Evolutionary conservation across 345 rosid genomes (phyloP).

Genomic region (Eucalyptus viminalis): DNA sequence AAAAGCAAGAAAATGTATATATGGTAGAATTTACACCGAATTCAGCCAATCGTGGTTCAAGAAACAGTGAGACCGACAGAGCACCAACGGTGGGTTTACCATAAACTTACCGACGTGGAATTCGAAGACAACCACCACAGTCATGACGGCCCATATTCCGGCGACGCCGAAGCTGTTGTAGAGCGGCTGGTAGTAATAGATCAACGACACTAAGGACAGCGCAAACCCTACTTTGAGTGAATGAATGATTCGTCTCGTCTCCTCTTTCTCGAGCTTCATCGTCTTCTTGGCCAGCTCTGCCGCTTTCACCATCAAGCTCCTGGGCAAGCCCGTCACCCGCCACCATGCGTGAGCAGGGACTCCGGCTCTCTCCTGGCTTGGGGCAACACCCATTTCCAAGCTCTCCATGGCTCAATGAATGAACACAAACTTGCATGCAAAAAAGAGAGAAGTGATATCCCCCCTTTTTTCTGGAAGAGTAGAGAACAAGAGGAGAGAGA

Average conservation of each 20-base stretch:
- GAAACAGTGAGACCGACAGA: neutral
- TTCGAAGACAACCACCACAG: slow-evolving; percentile 74
- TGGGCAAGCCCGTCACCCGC: neutral
- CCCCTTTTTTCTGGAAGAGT: neutral
- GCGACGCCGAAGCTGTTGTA: slow-evolving; percentile 48
- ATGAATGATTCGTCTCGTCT: slow-evolving; percentile 60
- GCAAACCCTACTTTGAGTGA: slow-evolving; percentile 67
- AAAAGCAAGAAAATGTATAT: neutral
- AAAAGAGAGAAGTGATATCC: neutral
- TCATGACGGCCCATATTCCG: slow-evolving; percentile 81
- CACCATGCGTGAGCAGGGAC: neutral
- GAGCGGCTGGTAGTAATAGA: slow-evolving; percentile 48
- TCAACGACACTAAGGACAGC: slow-evolving; percentile 43
- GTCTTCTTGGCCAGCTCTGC: neutral
- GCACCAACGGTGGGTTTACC: neutral
- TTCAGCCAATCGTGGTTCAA: neutral
- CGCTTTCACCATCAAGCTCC: neutral
- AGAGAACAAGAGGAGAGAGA: neutral
- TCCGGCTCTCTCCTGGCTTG: neutral
- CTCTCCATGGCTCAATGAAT: neutral
- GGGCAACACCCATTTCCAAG: neutral
- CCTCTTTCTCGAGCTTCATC: slow-evolving; percentile 50
- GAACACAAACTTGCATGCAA: neutral
- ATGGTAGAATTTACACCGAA: neutral
- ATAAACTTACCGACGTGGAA: slow-evolving; percentile 53